These are phyloP conservation scores for Myriosclerotinia duriaeana DNA, from an alignment of 2,329 filamentous ascomycete genomes.

Conservation along the genomic window DNA sequence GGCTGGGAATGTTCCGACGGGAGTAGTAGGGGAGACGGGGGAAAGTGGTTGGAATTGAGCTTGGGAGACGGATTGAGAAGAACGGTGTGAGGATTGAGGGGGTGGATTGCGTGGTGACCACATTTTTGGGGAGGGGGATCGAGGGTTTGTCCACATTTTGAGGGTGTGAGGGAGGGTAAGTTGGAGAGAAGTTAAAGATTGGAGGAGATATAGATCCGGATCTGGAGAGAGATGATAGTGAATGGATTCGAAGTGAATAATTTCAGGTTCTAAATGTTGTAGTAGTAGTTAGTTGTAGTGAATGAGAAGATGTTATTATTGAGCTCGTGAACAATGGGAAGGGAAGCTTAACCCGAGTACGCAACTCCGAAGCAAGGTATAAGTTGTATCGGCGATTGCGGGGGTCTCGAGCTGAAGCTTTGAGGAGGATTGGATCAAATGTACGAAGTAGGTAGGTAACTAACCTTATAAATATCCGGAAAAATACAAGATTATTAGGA, in stretches of 20 bases:
- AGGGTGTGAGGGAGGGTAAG: background rate
- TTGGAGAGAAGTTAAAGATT: background rate
- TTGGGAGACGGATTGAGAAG: background rate
- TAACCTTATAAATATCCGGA: no score
- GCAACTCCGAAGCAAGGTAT: conserved; percentile 13
- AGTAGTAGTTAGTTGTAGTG: no score
- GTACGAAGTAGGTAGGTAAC: no score
- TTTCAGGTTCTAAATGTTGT: no score
- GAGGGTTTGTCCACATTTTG: conserved; percentile 18
- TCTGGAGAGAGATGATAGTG: no score
- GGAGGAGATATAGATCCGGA: background rate
- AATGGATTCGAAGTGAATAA: no score
- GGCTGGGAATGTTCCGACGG: conserved; percentile 20
- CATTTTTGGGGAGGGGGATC: conserved; percentile 9
- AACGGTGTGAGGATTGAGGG: conserved; percentile 9
- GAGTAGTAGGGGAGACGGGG: conserved; percentile 29
- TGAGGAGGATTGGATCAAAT: background rate
- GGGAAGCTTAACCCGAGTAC: background rate
- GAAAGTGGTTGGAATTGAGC: conserved; percentile 26
- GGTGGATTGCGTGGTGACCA: conserved; percentile 11
- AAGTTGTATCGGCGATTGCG: conserved; percentile 10
- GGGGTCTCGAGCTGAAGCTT: conserved; percentile 11
- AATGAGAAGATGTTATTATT: no score
- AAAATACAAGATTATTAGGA: no score
- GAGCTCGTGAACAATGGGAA: background rate